Evolutionary conservation across 2,329 filamentous ascomycete species (phyloP).

Genomic region (Hymenoscyphus albidus): DNA sequence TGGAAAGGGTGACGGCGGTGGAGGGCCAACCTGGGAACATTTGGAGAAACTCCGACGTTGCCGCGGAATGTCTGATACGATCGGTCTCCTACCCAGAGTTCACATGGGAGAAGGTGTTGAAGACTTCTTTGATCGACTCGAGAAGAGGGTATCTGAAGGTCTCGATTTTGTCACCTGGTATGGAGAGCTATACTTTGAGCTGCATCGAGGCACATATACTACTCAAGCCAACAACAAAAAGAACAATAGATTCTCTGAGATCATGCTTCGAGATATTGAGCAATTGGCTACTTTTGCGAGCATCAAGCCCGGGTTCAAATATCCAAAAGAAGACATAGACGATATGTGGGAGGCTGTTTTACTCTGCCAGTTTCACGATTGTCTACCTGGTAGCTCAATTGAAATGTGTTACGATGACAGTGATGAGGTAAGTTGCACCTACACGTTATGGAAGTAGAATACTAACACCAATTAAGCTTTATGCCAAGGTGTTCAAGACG

Average conservation of each 20-base stretch:
- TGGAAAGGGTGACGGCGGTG: conserved; percentile 93
- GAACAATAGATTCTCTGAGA: conserved; percentile 84
- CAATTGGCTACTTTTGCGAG: conserved; percentile 82
- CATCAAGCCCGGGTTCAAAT: conserved; percentile 70
- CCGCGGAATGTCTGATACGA: conserved; percentile 84
- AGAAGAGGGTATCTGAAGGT: conserved; percentile 61
- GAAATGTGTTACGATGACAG: conserved; percentile 99
- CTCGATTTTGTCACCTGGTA: conserved; percentile 90
- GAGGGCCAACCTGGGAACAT: conserved; percentile 89
- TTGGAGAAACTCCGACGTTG: conserved; percentile 91
- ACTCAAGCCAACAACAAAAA: conserved; percentile 97
- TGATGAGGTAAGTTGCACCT: conserved; percentile 55
- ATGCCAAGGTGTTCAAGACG: conserved; percentile 75
- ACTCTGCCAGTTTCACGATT: conserved; percentile 97
- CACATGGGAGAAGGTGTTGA: conserved; percentile 89
- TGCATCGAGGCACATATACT: conserved; percentile 95
- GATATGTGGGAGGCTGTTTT: conserved; percentile 92
- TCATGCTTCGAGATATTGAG: conserved; percentile 82
- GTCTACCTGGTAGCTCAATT: conserved; percentile 88
- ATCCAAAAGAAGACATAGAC: conserved; percentile 91
- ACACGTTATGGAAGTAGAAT: conserved; percentile 7
- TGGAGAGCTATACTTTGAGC: conserved; percentile 95
- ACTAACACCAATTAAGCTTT: conserved; percentile 54
- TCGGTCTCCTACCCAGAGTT: conserved; percentile 77
- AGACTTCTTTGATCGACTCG: conserved; percentile 84